These are phyloP conservation scores for Penicillium sp. DNA, from an alignment of 2,329 filamentous ascomycete genomes.

Conservation along the genomic window DNA sequence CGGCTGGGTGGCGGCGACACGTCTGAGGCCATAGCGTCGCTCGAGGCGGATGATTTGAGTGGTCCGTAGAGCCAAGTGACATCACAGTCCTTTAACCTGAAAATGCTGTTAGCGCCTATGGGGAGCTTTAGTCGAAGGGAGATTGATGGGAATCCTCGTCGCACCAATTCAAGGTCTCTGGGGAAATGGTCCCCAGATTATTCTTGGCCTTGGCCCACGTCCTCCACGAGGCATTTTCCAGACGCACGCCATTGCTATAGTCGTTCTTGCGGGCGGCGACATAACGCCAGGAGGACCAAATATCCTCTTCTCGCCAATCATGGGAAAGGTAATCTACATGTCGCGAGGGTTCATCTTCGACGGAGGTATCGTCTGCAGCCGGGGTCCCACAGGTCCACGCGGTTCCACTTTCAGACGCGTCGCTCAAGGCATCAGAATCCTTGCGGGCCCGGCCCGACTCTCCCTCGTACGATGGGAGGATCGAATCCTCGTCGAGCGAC, in stretches of 20 bases:
- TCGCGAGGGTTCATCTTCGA: conserved; percentile 72
- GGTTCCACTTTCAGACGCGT: conserved; percentile 34
- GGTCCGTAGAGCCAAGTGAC: conserved; percentile 98
- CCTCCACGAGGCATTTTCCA: conserved; percentile 97
- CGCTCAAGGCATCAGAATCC: conserved; percentile 24
- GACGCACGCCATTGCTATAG: conserved; percentile 75
- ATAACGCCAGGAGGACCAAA: conserved; percentile 96
- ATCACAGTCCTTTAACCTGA: conserved; percentile 92
- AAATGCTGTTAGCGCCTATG: not conserved
- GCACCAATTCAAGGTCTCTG: conserved; percentile 91
- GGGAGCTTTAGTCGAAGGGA: too few relatives aligned
- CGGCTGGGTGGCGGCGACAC: conserved; percentile 54
- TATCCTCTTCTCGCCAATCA: conserved; percentile 91
- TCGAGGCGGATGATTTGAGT: conserved; percentile 67
- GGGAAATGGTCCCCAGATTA: conserved; percentile 80
- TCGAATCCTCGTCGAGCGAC: conserved; percentile 42
- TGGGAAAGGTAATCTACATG: conserved; percentile 97
- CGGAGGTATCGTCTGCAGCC: conserved; percentile 76
- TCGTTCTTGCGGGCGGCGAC: conserved; percentile 77
- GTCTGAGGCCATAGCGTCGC: conserved; percentile 52
- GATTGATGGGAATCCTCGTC: conserved; percentile 31
- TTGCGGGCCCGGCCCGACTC: conserved; percentile 40
- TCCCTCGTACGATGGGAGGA: conserved; percentile 46
- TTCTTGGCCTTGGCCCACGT: conserved; percentile 95
- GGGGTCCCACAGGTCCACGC: conserved; percentile 61